Percentiles rank a stretch among this genome's conserved stretches.
These are phyloP conservation scores for Trichosporon inkin DNA, from an alignment of 1,284 basidiomycete species.

Conservation along the genomic window DNA sequence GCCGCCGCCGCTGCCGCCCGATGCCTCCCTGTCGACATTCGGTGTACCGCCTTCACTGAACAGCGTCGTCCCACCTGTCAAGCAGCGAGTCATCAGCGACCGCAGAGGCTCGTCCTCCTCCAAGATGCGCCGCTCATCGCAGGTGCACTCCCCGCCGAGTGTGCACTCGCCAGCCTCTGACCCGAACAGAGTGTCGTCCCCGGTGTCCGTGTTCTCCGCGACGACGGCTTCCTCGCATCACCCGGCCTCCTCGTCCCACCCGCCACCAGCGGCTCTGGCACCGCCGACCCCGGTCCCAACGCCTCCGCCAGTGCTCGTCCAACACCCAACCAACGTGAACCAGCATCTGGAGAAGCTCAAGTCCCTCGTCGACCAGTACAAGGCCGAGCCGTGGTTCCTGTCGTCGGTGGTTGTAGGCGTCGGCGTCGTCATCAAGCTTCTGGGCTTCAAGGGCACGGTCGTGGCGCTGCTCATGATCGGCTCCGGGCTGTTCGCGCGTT, in stretches of 20 bases:
- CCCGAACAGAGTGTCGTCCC: neutral
- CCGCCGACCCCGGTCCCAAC: neutral
- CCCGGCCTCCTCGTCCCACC: neutral
- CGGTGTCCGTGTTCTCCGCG: neutral
- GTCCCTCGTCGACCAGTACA: neutral
- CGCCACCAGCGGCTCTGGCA: neutral
- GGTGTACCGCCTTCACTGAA: neutral
- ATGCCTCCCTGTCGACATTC: neutral
- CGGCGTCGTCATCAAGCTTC: neutral
- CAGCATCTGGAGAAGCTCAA: neutral
- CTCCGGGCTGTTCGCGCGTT: slow-evolving; percentile 8
- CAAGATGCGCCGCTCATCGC: neutral
- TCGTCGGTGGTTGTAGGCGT: neutral
- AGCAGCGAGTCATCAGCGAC: slow-evolving; percentile 5
- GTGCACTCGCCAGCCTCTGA: neutral
- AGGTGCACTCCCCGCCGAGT: neutral
- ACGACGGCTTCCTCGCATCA: neutral
- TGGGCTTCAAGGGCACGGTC: slow-evolving; percentile 7
- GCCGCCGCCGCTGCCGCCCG: neutral
- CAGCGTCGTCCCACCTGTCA: neutral
- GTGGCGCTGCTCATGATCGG: neutral
- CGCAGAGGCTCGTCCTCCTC: neutral
- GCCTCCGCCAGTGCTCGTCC: neutral
- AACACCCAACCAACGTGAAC: neutral
- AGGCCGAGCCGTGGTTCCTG: neutral